Evolutionary conservation across 2,329 filamentous ascomycete species (phyloP).

Genomic region (Ophiognomonia clavigignenti-juglandacearum): DNA sequence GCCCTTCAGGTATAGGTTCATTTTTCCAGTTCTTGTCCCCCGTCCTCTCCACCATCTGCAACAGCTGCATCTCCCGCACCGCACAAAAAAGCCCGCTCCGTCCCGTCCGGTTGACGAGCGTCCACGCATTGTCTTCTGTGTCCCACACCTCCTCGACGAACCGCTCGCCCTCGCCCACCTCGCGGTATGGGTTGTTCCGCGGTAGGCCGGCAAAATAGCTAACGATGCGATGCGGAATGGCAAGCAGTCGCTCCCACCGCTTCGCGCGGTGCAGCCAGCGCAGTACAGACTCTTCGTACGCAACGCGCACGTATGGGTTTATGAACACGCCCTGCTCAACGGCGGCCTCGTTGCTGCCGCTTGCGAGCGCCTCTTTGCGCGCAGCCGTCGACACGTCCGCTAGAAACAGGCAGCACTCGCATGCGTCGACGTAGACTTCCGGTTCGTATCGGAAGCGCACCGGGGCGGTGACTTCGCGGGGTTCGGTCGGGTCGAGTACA

Average conservation of each 20-base stretch:
- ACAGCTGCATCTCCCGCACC: conserved; percentile 42
- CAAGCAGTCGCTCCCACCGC: conserved; percentile 62
- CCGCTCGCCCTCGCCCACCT: conserved; percentile 51
- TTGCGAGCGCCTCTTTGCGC: too few relatives aligned
- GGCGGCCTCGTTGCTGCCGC: too few relatives aligned
- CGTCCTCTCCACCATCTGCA: conserved; percentile 24
- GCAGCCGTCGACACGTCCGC: conserved; percentile 39
- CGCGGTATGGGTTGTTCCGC: conserved; percentile 54
- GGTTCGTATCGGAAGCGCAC: conserved; percentile 53
- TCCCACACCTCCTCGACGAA: conserved; percentile 48
- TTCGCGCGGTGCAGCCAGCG: conserved; percentile 54
- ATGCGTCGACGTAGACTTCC: conserved; percentile 58
- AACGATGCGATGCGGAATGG: conserved; percentile 52
- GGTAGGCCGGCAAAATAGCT: conserved; percentile 54
- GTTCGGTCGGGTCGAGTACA: conserved; percentile 30
- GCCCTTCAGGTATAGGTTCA: conserved; percentile 28
- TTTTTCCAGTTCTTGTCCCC: conserved; percentile 31
- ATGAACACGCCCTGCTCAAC: conserved; percentile 59
- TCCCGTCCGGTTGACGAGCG: conserved; percentile 37
- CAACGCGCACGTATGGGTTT: conserved; percentile 70
- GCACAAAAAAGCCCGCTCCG: conserved; percentile 53
- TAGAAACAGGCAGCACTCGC: conserved; percentile 58
- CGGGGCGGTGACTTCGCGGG: conserved; percentile 30
- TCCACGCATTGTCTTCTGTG: conserved; percentile 30
- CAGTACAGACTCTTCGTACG: conserved; percentile 56